phyloP scores from a whole-genome alignment of 2,329 filamentous ascomycete genomes.

The Teratosphaeria nubilosa region DNA sequence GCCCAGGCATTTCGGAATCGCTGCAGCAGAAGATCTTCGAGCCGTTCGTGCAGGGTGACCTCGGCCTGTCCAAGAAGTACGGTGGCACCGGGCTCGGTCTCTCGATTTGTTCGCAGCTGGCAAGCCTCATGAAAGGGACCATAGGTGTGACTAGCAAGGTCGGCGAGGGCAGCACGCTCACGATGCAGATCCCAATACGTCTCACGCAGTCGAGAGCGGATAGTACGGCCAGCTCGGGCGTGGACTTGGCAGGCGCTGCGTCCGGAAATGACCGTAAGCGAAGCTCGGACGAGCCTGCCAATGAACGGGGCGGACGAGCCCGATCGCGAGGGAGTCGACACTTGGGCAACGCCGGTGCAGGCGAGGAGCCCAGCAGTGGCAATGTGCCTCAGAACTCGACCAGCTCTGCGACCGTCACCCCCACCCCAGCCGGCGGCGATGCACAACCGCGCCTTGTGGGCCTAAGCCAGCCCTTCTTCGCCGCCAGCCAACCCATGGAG shows the following conservation, averaged over 20 bases:
- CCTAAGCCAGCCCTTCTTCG: conserved; percentile 73
- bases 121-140: conserved; percentile 69
- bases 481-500: conserved; percentile 36
- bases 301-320: conserved; percentile 8
- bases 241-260: conserved; percentile 10
- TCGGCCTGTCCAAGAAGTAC: conserved; percentile 79
- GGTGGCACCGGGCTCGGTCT: conserved; percentile 81
- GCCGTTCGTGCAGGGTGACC: conserved; percentile 87
- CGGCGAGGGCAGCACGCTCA: conserved; percentile 70
- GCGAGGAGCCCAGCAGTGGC: conserved; percentile 4
- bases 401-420: conserved; percentile 10
- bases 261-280: conserved; percentile 4
- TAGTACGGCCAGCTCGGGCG: conserved; percentile 33
- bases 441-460: conserved; percentile 71
- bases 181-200: conserved; percentile 69
- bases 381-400: neutral
- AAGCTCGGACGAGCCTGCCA: conserved; percentile 3
- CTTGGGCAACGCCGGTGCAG: neutral
- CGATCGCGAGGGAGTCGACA: conserved; percentile 10
- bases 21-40: conserved; percentile 82
- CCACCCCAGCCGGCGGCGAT: conserved; percentile 29
- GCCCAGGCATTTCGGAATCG: conserved; percentile 69
- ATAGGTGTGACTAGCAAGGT: conserved; percentile 63
- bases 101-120: conserved; percentile 81
- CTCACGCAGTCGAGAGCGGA: conserved; percentile 60